Conservation (phyloP, 2,329 filamentous ascomycete genomes). For the Diaporthe sp. region DNA sequence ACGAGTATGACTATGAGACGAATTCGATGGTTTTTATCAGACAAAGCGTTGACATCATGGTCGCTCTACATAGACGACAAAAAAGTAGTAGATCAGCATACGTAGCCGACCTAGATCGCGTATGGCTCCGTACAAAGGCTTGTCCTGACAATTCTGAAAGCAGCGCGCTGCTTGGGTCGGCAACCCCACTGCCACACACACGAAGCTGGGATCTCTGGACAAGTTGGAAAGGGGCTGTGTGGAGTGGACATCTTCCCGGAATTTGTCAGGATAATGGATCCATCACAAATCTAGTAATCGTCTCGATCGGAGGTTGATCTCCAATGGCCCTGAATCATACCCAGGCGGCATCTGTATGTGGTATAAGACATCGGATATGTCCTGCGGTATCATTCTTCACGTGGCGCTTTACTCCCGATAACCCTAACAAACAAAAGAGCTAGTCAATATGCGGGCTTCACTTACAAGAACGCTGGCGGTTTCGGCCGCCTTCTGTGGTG, state of each 20-base stretch:
- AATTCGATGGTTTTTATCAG: not conserved
- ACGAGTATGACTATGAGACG: not conserved
- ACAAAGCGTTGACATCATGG: not conserved
- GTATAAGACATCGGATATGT: not conserved
- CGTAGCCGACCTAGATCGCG: not conserved
- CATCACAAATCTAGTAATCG: slow-evolving; percentile 12
- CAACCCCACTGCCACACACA: not conserved
- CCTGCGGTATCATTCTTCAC: not conserved
- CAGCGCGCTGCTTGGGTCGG: not conserved
- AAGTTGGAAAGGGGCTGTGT: slow-evolving; percentile 7
- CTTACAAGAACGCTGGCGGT: slow-evolving; percentile 4
- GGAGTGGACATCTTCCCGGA: not conserved
- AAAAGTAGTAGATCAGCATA: not conserved
- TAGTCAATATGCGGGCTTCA: slow-evolving; percentile 1
- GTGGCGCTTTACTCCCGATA: not conserved
- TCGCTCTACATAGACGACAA: no score
- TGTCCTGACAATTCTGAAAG: not conserved
- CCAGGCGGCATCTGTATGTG: not conserved
- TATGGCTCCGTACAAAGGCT: not conserved
- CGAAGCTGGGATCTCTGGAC: slow-evolving; percentile 2
- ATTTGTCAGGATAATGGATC: slow-evolving; percentile 21
- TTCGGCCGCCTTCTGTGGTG: not conserved
- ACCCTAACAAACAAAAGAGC: no score
- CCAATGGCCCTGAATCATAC: no score
- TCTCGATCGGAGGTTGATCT: not conserved